Conservation (phyloP, 352 stramenopile genomes). For the Pilasporangium apinafurcum region DNA sequence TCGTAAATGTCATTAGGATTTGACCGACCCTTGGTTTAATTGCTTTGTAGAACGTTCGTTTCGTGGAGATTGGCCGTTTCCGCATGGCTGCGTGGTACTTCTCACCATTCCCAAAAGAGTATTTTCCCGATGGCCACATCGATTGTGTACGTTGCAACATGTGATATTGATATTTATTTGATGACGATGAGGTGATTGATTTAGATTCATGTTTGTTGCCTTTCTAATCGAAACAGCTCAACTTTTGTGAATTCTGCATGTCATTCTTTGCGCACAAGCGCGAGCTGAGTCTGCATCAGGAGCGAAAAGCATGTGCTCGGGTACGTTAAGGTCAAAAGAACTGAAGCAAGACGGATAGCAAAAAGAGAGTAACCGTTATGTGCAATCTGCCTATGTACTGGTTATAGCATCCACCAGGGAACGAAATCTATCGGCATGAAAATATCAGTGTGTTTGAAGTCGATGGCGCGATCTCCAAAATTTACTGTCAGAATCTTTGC, state of each 20-base stretch:
- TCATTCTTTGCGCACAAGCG: conserved; percentile 81
- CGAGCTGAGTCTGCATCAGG: conserved; percentile 59
- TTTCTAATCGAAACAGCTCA: conserved; percentile 32
- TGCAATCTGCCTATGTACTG: no score
- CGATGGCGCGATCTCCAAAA: conserved; percentile 93
- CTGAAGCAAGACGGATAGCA: no score
- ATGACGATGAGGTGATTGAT: not conserved
- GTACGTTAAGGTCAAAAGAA: conserved; percentile 28
- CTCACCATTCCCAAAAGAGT: conserved; percentile 96
- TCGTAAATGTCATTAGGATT: not conserved
- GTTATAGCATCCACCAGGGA: conserved; percentile 64
- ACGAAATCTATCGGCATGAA: conserved; percentile 93
- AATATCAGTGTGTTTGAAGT: conserved; percentile 96
- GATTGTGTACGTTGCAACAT: conserved; percentile 53
- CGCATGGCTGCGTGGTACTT: conserved; percentile 98
- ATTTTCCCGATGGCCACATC: conserved; percentile 80
- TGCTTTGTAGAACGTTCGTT: conserved; percentile 90
- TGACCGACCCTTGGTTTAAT: not conserved
- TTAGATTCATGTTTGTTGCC: not conserved
- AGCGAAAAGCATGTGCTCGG: conserved; percentile 53
- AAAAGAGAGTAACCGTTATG: no score
- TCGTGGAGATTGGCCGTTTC: conserved; percentile 91
- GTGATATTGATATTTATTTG: not conserved
- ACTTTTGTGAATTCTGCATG: conserved; percentile 89
- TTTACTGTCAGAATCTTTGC: conserved; percentile 99